Conservation (phyloP, 345 rosid genomes). For the Carallia pectinifolia region DNA sequence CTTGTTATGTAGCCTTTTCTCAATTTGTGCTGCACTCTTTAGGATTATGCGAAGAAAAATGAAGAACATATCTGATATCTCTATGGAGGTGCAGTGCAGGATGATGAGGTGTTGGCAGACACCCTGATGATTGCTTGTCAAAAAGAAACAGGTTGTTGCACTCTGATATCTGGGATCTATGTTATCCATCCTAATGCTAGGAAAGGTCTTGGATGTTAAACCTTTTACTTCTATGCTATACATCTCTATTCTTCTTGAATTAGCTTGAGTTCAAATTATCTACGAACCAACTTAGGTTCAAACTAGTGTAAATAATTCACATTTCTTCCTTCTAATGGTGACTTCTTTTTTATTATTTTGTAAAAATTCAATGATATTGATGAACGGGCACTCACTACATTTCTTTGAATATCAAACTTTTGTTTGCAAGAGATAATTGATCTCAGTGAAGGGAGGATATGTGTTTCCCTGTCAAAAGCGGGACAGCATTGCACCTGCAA, state of each 20-base stretch:
- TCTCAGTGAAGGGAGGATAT: background rate
- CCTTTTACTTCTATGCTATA: background rate
- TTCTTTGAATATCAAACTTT: constrained; percentile 14
- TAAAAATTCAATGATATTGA: background rate
- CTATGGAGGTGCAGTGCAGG: background rate
- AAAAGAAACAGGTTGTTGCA: constrained; percentile 9
- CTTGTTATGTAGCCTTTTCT: background rate
- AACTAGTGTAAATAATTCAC: constrained; percentile 14
- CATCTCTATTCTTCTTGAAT: background rate
- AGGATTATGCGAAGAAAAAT: background rate
- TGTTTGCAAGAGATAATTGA: constrained; percentile 23
- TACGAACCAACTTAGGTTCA: background rate
- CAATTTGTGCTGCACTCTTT: background rate
- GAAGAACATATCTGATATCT: background rate
- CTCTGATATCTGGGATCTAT: background rate
- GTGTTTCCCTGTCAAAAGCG: background rate
- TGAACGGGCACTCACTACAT: constrained; percentile 1
- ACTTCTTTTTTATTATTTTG: background rate
- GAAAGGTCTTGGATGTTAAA: background rate
- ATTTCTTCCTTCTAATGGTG: background rate
- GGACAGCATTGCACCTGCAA: constrained; percentile 6
- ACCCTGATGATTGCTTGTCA: background rate
- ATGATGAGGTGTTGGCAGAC: background rate
- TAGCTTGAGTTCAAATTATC: constrained; percentile 1
- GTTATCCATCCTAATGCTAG: background rate